A percentile compares a stretch with the other conserved stretches of the same genome.
phyloP scores from a whole-genome alignment of 371 early-diverging fungal species.

The Conidiobolus coronatus region DNA sequence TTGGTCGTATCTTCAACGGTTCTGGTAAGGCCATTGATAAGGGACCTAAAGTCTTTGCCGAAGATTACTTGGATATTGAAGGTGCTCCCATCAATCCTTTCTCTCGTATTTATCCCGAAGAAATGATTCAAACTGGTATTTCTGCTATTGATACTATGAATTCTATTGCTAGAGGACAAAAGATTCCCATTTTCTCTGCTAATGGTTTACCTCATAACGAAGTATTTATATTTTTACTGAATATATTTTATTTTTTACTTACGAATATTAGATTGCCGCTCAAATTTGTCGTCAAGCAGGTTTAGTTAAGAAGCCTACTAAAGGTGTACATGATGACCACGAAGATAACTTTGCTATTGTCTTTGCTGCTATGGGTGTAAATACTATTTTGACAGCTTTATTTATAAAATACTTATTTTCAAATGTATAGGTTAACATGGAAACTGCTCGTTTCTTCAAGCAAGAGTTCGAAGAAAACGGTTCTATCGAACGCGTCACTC shows the following conservation, averaged over 20 bases:
- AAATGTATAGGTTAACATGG: slow-evolving; percentile 71
- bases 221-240: slow-evolving; percentile 15
- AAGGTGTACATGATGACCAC: slow-evolving; percentile 93
- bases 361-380: slow-evolving; percentile 99
- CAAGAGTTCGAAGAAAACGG: slow-evolving; percentile 99
- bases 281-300: slow-evolving; percentile 99
- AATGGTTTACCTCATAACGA: slow-evolving; percentile 99
- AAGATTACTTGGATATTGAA: slow-evolving; percentile 96
- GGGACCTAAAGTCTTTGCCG: slow-evolving; percentile 98
- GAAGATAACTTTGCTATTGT: slow-evolving; percentile 99
- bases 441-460: slow-evolving; percentile 99
- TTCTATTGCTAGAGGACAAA: slow-evolving; percentile 99
- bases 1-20: slow-evolving; percentile 99
- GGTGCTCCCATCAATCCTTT: slow-evolving; percentile 99
- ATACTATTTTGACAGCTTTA: neutral
- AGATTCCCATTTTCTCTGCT: slow-evolving; percentile 99
- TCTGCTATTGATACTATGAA: slow-evolving; percentile 99
- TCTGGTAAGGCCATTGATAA: slow-evolving; percentile 98
- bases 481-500: slow-evolving; percentile 94
- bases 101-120: slow-evolving; percentile 98
- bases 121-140: slow-evolving; percentile 99
- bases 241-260: neutral
- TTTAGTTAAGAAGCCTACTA: slow-evolving; percentile 82
- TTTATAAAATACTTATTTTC: neutral
- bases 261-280: slow-evolving; percentile 75